These are phyloP conservation scores for Bjerkandera adusta DNA, from an alignment of 1,284 basidiomycete genomes.

Conservation along the genomic window DNA sequence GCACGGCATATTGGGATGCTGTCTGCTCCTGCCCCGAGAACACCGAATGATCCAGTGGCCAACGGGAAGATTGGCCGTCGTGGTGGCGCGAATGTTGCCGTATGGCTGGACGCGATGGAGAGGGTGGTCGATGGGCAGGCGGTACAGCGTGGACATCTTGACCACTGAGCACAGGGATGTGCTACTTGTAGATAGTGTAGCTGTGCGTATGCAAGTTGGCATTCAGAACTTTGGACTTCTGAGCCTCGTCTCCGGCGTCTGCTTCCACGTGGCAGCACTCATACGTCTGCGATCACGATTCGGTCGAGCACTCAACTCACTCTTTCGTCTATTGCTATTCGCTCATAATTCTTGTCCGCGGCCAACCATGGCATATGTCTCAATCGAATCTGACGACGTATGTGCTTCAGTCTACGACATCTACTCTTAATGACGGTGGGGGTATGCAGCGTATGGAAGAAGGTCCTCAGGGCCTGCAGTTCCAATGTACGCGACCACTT, in stretches of 20 bases:
- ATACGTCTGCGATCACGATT: no score
- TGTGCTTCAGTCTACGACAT: constrained; percentile 14
- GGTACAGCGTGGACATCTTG: constrained; percentile 44
- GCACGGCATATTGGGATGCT: constrained; percentile 74
- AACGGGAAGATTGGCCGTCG: constrained; percentile 9
- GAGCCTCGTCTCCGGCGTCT: no score
- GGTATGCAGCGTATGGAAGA: constrained; percentile 31
- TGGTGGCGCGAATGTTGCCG: constrained; percentile 41
- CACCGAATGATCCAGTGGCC: constrained; percentile 7
- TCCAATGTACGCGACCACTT: constrained; percentile 27
- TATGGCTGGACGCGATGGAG: constrained; percentile 79
- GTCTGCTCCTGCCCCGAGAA: constrained; percentile 16
- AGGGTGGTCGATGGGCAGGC: constrained; percentile 61
- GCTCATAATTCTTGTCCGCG: no score
- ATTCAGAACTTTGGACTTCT: no score
- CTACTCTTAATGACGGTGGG: not conserved
- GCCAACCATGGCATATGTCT: constrained; percentile 30
- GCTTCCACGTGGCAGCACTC: no score
- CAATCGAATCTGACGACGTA: constrained; percentile 34
- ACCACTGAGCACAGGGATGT: not conserved
- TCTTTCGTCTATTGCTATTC: no score
- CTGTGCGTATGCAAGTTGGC: no score
- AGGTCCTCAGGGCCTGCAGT: constrained; percentile 32
- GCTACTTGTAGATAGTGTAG: no score
- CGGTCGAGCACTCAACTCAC: no score